phyloP scores from a whole-genome alignment of 2,329 filamentous ascomycete genomes.

The Mycogone perniciosa region DNA sequence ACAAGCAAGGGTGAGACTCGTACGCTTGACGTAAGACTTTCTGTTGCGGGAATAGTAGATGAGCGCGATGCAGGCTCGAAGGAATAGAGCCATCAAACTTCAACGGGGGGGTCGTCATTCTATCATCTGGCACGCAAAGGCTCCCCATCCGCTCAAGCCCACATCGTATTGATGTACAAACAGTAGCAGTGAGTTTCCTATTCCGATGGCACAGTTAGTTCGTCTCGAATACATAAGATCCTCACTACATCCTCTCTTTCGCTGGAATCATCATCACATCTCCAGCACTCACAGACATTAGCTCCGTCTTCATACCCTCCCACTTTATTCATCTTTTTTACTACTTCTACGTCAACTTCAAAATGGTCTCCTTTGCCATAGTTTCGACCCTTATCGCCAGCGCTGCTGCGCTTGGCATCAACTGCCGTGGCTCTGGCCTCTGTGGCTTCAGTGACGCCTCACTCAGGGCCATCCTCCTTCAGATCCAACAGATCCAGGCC shows the following conservation, averaged over 20 bases:
- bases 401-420: slow-evolving; percentile 13
- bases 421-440: slow-evolving; percentile 15
- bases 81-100: no score
- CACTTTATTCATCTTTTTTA: not conserved
- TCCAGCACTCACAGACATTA: not conserved
- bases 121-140: no score
- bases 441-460: slow-evolving; percentile 14
- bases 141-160: no score
- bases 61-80: no score
- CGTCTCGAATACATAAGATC: no score
- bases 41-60: no score
- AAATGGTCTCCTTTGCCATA: slow-evolving; percentile 1
- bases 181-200: no score
- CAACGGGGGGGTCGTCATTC: no score
- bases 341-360: not conserved
- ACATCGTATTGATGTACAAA: no score
- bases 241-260: not conserved
- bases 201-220: no score
- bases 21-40: no score
- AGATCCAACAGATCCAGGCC: slow-evolving; percentile 11
- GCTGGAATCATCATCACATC: not conserved
- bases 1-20: no score
- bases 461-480: slow-evolving; percentile 9
- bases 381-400: slow-evolving; percentile 6
- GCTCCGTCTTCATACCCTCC: not conserved